phyloP scores from a whole-genome alignment of 83 land plant genomes.

The Diphasiastrum complanatum region DNA sequence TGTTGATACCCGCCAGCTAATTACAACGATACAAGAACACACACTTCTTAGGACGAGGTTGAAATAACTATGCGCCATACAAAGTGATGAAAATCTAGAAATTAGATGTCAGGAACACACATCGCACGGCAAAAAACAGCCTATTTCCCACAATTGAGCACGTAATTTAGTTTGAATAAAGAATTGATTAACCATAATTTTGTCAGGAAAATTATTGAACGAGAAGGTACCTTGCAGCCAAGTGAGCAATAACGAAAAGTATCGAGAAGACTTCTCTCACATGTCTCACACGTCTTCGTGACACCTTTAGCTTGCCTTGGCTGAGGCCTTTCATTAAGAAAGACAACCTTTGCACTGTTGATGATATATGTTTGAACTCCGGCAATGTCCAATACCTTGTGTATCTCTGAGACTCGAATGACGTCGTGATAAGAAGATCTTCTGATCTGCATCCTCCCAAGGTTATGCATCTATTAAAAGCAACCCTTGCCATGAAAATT shows the following conservation, averaged over 20 bases:
- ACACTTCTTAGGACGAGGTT: no score
- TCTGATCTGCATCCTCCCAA: constrained; percentile 58
- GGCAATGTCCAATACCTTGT: constrained; percentile 53
- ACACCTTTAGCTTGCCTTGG: constrained; percentile 63
- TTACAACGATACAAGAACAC: background rate
- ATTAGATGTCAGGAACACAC: no score
- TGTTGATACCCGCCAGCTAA: constrained; percentile 30
- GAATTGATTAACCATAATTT: no score
- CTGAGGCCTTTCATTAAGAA: constrained; percentile 65
- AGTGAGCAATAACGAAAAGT: constrained; percentile 68
- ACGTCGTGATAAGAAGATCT: constrained; percentile 78
- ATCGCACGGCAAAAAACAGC: no score
- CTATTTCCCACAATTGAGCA: no score
- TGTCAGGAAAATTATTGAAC: background rate
- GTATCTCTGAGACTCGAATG: constrained; percentile 60
- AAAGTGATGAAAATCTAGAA: no score
- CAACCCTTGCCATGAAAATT: no score
- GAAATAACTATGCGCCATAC: background rate
- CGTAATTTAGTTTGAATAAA: no score
- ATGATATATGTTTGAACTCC: constrained; percentile 66
- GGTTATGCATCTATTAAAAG: no score
- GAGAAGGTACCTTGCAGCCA: constrained; percentile 57
- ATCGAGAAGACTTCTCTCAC: constrained; percentile 62
- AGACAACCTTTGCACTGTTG: constrained; percentile 69
- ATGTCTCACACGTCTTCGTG: constrained; percentile 58